Conservation (phyloP, 1,284 basidiomycete genomes). For the Pholiota adiposa region DNA sequence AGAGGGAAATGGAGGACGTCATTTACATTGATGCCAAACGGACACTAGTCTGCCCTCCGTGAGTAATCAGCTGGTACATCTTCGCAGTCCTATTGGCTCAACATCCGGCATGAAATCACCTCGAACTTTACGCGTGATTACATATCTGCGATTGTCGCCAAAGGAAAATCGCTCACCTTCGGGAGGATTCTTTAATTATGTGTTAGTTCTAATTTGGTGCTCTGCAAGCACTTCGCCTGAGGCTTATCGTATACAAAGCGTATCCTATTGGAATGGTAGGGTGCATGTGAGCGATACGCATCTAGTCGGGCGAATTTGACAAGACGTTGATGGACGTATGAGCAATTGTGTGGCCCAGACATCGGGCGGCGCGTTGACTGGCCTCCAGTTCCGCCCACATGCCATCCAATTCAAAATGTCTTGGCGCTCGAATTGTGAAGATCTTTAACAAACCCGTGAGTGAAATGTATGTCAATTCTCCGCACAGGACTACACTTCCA, state of each 20-base stretch:
- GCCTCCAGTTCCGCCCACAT: neutral
- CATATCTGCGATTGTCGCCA: too few relatives aligned
- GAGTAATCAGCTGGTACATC: neutral
- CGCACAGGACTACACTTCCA: neutral
- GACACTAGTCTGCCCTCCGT: neutral
- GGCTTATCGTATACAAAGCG: too few relatives aligned
- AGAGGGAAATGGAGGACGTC: neutral
- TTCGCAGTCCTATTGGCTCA: neutral
- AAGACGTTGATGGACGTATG: too few relatives aligned
- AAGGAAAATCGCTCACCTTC: too few relatives aligned
- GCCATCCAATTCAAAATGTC: neutral
- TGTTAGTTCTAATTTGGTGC: neutral
- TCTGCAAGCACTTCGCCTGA: too few relatives aligned
- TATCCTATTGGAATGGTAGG: too few relatives aligned
- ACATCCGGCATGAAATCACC: neutral
- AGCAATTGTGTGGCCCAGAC: too few relatives aligned
- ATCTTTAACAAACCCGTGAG: slow-evolving; percentile 1
- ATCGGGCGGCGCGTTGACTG: neutral
- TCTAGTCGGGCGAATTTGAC: neutral
- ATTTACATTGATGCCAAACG: neutral
- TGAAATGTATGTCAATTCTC: neutral
- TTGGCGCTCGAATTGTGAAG: neutral
- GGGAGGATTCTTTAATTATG: too few relatives aligned
- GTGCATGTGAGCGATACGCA: neutral
- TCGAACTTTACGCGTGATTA: neutral